A percentile compares a stretch with the other conserved stretches of the same genome.
Conservation (phyloP, 2,329 filamentous ascomycete genomes). For the Trichoderma harzianum region DNA sequence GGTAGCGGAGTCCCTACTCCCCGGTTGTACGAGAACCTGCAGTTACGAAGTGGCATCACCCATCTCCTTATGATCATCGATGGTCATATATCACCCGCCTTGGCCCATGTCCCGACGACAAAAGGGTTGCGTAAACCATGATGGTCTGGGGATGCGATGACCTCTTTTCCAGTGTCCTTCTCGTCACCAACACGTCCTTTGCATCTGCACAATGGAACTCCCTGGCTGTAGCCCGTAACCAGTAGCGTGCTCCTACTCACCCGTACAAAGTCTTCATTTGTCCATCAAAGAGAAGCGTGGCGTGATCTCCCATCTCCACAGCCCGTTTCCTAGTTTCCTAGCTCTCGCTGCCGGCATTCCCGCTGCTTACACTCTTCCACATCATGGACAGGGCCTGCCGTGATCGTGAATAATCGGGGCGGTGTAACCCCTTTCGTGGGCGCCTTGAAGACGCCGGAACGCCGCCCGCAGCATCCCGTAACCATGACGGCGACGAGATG, state of each 20-base stretch:
- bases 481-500: neutral
- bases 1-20: neutral
- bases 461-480: neutral
- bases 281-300: slow-evolving; percentile 4
- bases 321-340: neutral
- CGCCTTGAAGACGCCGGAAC: neutral
- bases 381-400: neutral
- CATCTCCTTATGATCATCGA: neutral
- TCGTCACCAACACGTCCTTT: neutral
- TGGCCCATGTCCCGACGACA: neutral
- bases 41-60: slow-evolving; percentile 13
- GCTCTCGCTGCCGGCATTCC: slow-evolving; percentile 12
- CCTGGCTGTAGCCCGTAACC: neutral
- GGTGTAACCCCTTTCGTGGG: slow-evolving; percentile 13
- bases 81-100: slow-evolving; percentile 11
- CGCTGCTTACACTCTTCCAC: neutral
- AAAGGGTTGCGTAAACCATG: neutral
- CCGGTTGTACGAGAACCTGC: neutral
- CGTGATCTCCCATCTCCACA: slow-evolving; percentile 17
- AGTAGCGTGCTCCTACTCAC: neutral
- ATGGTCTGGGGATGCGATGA: neutral
- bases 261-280: neutral
- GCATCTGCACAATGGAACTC: neutral
- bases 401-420: slow-evolving; percentile 13
- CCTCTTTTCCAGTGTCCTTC: neutral